Evolutionary conservation across 2,329 filamentous ascomycete genomes (phyloP).

Genomic region (Diplodia scrobiculata): DNA sequence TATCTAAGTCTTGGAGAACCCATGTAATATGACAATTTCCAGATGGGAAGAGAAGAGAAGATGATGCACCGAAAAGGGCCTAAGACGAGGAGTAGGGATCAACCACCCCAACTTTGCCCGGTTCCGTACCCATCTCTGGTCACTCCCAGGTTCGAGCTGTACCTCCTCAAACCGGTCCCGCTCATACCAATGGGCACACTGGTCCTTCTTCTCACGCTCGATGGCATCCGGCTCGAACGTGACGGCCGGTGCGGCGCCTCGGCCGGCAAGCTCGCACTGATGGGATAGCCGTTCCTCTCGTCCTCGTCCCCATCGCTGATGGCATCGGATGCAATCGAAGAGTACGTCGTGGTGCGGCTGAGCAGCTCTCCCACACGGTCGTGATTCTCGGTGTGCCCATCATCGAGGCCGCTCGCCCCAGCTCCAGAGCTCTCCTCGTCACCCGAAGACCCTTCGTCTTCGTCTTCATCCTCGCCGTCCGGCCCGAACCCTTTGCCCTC

Average conservation of each 20-base stretch:
- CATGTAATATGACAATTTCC: background rate
- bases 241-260: constrained; percentile 29
- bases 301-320: constrained; percentile 37
- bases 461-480: constrained; percentile 40
- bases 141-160: constrained; percentile 50
- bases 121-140: constrained; percentile 40
- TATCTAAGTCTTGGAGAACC: background rate
- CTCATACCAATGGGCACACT: constrained; percentile 51
- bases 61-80: background rate
- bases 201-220: constrained; percentile 44
- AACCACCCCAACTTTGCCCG: constrained; percentile 27
- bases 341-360: constrained; percentile 39
- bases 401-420: constrained; percentile 26
- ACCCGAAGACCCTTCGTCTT: constrained; percentile 35
- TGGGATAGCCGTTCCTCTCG: constrained; percentile 25
- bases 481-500: constrained; percentile 69
- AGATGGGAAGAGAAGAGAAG: background rate
- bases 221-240: constrained; percentile 30
- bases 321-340: constrained; percentile 33
- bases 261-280: background rate
- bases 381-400: background rate
- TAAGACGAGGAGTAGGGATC: background rate
- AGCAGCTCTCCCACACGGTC: constrained; percentile 33
- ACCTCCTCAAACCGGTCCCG: constrained; percentile 49
- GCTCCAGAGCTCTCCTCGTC: constrained; percentile 37